Base-by-base conservation (phyloP, 139 green algal species). In the Medakamo hakoo region DNA sequence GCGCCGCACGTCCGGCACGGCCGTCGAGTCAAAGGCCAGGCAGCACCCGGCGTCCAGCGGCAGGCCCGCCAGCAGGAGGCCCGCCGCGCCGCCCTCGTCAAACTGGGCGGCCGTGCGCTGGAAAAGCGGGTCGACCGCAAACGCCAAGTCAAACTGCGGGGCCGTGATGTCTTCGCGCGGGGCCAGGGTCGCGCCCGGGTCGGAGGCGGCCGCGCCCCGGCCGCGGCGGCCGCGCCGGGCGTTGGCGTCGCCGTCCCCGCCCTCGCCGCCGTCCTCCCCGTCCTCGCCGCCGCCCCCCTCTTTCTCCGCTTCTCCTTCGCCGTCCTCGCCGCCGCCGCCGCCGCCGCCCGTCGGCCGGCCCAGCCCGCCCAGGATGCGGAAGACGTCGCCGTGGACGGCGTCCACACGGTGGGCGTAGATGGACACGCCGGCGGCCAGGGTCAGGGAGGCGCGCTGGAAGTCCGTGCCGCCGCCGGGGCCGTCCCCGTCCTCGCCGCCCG, bases 341-440 rank as follows among this genome's bases (percentile, higher is more conserved):
- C n/a, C n/a, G n/a, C n/a, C n/a, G n/a, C 56, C 67, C 3, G 65
- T 67, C 2, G 75, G 66, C 2, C 84, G 69, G 18, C 69, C 72
- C 25, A 93, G 64, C 22, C 80, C 80, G 3, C 75, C 68, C 29
- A 95, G 71, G 24, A 83, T 80, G 63, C 84, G 82, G 68, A 82
- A 93, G 9, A 84, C 81, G 26, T 88, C 80, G 19, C 75, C 85
- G 73, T 92, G 87, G 22, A 91, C 79, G 4, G 73, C 80, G 67
- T 95, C 88, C 25, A 95, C 88, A 27, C 88, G 76, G 65, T 77
- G 80, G 9, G 84, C 82, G 67, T 95, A 95, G 67, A 95, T 95
- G 40, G 87, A 86, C 26, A 95, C 83, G n/a, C 88, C 83, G 1
- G 88, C 88, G 56, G 95, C 88, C 30, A 95, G 74, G 4, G 86